phyloP scores from a whole-genome alignment of 2,329 filamentous ascomycete genomes.

The Aspergillus niger region DNA sequence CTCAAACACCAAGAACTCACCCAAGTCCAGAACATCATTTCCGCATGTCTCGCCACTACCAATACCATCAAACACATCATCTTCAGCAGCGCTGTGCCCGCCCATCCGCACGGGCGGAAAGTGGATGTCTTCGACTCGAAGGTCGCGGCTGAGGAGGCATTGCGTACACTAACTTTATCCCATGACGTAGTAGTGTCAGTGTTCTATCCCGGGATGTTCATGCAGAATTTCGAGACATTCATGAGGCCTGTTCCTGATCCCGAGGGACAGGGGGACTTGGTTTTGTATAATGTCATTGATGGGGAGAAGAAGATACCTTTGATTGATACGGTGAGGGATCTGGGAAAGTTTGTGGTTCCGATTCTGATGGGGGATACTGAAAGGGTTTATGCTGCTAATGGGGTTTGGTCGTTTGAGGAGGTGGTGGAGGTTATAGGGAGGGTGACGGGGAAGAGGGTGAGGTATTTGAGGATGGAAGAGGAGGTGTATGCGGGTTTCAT shows the following conservation, averaged over 20 bases:
- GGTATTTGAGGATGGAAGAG: slow-evolving; percentile 31
- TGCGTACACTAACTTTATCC: slow-evolving; percentile 49
- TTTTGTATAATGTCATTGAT: slow-evolving; percentile 26
- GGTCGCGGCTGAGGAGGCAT: slow-evolving; percentile 58
- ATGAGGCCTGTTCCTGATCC: slow-evolving; percentile 20
- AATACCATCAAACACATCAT: slow-evolving; percentile 32
- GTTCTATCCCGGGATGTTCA: slow-evolving; percentile 58
- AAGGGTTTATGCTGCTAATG: slow-evolving; percentile 37
- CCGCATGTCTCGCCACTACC: slow-evolving; percentile 26
- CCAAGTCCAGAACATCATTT: slow-evolving; percentile 31
- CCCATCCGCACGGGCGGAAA: slow-evolving; percentile 27
- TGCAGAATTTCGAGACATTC: slow-evolving; percentile 49
- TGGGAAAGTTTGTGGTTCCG: slow-evolving; percentile 37
- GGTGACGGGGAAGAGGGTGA: slow-evolving; percentile 40
- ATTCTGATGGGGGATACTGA: slow-evolving; percentile 40
- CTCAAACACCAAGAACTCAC: slow-evolving; percentile 29
- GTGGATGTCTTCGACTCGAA: slow-evolving; percentile 58
- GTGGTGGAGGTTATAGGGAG: slow-evolving; percentile 35
- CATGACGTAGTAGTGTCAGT: slow-evolving; percentile 52
- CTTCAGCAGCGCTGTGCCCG: slow-evolving; percentile 29
- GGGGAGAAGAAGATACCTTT: slow-evolving; percentile 33
- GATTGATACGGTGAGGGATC: slow-evolving; percentile 40
- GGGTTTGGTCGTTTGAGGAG: slow-evolving; percentile 35
- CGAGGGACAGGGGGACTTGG: slow-evolving; percentile 25
- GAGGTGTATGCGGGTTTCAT: slow-evolving; percentile 29